phyloP scores from a whole-genome alignment of 257 asterid species.

The Phtheirospermum japonicum region DNA sequence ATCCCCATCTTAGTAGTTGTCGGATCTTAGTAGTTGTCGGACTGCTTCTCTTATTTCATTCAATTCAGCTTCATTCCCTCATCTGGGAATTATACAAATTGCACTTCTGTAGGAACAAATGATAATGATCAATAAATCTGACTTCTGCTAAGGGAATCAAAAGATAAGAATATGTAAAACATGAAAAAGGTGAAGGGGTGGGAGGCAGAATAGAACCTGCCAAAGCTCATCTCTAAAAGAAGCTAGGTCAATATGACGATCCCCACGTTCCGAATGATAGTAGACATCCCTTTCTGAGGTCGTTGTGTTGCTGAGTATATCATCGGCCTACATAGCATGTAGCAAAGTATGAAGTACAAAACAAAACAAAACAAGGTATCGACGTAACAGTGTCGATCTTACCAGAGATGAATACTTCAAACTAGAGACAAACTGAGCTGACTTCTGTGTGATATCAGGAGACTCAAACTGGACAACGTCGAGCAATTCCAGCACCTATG shows the following conservation, averaged over 20 bases:
- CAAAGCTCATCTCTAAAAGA: conserved; percentile 84
- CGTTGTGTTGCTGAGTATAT: conserved; percentile 63
- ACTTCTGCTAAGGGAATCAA: conserved; percentile 19
- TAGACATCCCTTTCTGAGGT: conserved; percentile 65
- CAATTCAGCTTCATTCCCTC: conserved; percentile 71
- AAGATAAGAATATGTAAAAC: conserved; percentile 17
- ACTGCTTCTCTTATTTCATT: conserved; percentile 74
- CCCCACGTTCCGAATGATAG: conserved; percentile 92
- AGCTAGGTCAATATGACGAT: conserved; percentile 78
- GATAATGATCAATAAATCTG: conserved; percentile 1
- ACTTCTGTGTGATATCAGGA: conserved; percentile 61
- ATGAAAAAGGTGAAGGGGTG: conserved; percentile 18
- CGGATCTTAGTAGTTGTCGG: conserved; percentile 70
- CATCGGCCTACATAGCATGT: conserved; percentile 65
- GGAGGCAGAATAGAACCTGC: conserved; percentile 56
- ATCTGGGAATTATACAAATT: conserved; percentile 58
- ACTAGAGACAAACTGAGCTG: conserved; percentile 68
- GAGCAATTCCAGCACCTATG: conserved; percentile 80
- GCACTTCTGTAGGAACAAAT: conserved; percentile 48
- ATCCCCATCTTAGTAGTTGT: conserved; percentile 98
- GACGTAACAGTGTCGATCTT: conserved; percentile 29
- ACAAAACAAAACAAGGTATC: conserved; percentile 18
- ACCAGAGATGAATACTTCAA: conserved; percentile 74
- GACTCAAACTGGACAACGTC: conserved; percentile 78
- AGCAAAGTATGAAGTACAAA: conserved; percentile 19